Conservation (phyloP, 768 basidiomycete genomes). For the Xerocomellus intermedius region DNA sequence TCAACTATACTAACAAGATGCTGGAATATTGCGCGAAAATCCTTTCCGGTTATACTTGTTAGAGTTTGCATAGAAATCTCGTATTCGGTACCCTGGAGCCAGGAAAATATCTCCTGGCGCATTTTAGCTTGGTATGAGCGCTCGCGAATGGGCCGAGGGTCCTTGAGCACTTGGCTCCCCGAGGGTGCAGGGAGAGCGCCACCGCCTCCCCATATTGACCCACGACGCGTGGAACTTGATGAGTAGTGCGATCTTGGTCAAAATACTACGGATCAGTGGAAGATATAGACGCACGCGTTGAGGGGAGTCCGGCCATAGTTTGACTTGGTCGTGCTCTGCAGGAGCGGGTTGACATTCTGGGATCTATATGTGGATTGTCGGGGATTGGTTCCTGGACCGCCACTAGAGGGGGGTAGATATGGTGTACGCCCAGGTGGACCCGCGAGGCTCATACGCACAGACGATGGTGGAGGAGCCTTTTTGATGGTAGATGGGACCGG, state of each 20-base stretch:
- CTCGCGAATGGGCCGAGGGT: constrained; percentile 78
- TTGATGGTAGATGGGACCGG: constrained; percentile 76
- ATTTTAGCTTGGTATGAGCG: constrained; percentile 68
- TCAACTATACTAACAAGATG: constrained; percentile 73
- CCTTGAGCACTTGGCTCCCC: constrained; percentile 59
- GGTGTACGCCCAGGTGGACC: constrained; percentile 68
- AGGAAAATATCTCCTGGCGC: constrained; percentile 73
- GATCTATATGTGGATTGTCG: constrained; percentile 69
- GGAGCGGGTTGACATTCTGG: constrained; percentile 64
- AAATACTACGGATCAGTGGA: not conserved
- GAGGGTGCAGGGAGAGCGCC: constrained; percentile 44
- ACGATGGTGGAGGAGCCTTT: constrained; percentile 50
- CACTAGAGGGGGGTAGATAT: constrained; percentile 37
- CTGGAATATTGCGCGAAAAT: constrained; percentile 83
- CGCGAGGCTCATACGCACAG: constrained; percentile 69
- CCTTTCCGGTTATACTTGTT: constrained; percentile 77
- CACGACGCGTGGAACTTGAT: constrained; percentile 65
- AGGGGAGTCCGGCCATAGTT: constrained; percentile 73
- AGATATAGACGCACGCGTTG: constrained; percentile 46
- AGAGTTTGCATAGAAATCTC: constrained; percentile 69
- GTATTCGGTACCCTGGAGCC: constrained; percentile 63
- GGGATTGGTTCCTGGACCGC: constrained; percentile 48
- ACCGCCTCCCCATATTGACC: constrained; percentile 69
- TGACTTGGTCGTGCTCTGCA: constrained; percentile 68
- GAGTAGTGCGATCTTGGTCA: constrained; percentile 3